Evolutionary conservation across 108 stramenopile genomes (phyloP).

Genomic region (Pseudonitzschia multistriata): DNA sequence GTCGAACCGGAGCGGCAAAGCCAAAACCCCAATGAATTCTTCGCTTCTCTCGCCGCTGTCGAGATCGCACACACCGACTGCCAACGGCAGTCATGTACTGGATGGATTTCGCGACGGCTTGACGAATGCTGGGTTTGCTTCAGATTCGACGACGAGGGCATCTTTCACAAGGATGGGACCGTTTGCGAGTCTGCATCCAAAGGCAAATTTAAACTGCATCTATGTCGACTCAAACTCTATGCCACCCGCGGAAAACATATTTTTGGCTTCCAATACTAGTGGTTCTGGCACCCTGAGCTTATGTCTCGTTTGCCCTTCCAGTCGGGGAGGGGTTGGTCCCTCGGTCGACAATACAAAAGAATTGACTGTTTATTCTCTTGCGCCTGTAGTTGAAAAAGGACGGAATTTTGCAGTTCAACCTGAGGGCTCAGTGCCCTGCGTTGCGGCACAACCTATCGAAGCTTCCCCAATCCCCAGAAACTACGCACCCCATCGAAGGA

Average conservation of each 20-base stretch:
- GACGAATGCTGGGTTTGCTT: neutral
- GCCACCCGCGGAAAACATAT: conserved; percentile 18
- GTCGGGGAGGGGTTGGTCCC: neutral
- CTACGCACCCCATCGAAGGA: conserved; percentile 24
- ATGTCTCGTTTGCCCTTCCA: conserved; percentile 20
- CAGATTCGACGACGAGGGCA: conserved; percentile 9
- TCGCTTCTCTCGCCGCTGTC: conserved; percentile 34
- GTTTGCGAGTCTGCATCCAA: conserved; percentile 36
- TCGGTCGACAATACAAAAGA: conserved; percentile 9
- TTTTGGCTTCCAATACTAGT: conserved; percentile 37
- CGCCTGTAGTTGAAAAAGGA: neutral
- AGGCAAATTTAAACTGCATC: conserved; percentile 23
- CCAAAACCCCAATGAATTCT: conserved; percentile 16
- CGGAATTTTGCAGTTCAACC: conserved; percentile 2
- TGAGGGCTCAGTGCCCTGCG: conserved; percentile 39
- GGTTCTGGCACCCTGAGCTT: conserved; percentile 25
- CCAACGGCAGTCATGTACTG: neutral
- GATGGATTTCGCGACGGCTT: conserved; percentile 8
- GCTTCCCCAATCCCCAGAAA: conserved; percentile 47
- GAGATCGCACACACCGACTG: neutral
- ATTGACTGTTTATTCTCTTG: conserved; percentile 18
- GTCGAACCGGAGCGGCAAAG: neutral
- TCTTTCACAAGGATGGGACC: conserved; percentile 25
- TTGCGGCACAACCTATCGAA: conserved; percentile 40
- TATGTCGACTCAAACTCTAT: conserved; percentile 25